Evolutionary conservation across 768 basidiomycete species (phyloP).

Genomic region (Lactarius tabidus): DNA sequence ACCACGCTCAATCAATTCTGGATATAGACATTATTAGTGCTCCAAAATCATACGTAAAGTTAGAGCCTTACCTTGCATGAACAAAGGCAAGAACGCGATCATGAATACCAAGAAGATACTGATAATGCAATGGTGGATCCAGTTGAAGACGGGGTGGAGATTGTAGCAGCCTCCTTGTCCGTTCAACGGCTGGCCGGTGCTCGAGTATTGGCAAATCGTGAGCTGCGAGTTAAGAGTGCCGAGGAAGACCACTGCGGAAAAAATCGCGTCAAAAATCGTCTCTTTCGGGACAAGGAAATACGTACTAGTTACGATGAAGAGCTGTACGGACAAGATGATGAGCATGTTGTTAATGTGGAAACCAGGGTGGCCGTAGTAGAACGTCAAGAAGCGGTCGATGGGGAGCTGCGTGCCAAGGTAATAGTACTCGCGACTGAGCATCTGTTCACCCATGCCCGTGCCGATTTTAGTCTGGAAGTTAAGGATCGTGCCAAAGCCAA

Average conservation of each 20-base stretch:
- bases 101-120: constrained; percentile 98
- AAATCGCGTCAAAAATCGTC: constrained; percentile 19
- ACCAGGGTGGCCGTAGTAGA: constrained; percentile 98
- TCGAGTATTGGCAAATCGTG: constrained; percentile 73
- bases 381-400: constrained; percentile 97
- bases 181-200: constrained; percentile 65
- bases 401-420: constrained; percentile 97
- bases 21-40: constrained; percentile 23
- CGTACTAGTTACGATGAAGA: constrained; percentile 89
- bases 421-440: constrained; percentile 99
- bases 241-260: constrained; percentile 80
- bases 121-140: constrained; percentile 96
- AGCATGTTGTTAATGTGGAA: constrained; percentile 99
- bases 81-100: constrained; percentile 92
- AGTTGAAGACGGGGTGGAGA: constrained; percentile 85
- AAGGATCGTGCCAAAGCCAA: constrained; percentile 97
- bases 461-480: constrained; percentile 99
- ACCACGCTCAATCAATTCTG: constrained; percentile 94
- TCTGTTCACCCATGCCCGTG: constrained; percentile 99
- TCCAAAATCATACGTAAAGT: not conserved
- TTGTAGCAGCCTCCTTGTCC: constrained; percentile 91
- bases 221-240: constrained; percentile 87
- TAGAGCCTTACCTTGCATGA: constrained; percentile 72
- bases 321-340: constrained; percentile 93
- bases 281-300: constrained; percentile 23